These are phyloP conservation scores for Alternaria incomplexa DNA, from an alignment of 2,329 filamentous ascomycete genomes.

Conservation along the genomic window DNA sequence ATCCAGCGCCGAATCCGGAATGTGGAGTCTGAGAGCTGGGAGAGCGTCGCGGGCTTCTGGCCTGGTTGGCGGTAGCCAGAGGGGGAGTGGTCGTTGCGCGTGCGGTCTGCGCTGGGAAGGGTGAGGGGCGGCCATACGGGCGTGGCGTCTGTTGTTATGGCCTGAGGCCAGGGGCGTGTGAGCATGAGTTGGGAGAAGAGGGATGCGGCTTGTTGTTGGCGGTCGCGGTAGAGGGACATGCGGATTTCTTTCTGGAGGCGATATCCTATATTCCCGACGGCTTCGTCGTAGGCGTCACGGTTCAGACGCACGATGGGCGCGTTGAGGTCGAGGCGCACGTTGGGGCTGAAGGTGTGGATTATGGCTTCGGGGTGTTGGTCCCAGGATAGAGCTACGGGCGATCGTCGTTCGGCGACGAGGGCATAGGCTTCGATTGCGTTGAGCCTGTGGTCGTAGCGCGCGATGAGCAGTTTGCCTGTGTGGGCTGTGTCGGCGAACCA, in stretches of 20 bases:
- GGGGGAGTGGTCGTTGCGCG: constrained; percentile 56
- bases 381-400: constrained; percentile 67
- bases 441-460: constrained; percentile 74
- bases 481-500: constrained; percentile 83
- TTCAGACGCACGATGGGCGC: constrained; percentile 65
- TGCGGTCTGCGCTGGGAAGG: constrained; percentile 68
- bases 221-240: constrained; percentile 51
- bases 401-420: constrained; percentile 69
- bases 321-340: constrained; percentile 74
- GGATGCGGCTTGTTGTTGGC: constrained; percentile 30
- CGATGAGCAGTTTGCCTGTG: constrained; percentile 75
- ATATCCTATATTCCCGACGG: constrained; percentile 30
- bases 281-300: constrained; percentile 30
- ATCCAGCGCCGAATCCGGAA: constrained; percentile 82
- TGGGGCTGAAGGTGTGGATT: constrained; percentile 75
- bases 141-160: constrained; percentile 45
- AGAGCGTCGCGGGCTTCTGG: constrained; percentile 59
- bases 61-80: constrained; percentile 52
- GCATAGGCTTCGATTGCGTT: constrained; percentile 83
- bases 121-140: constrained; percentile 75
- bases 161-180: constrained; percentile 59
- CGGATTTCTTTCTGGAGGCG: constrained; percentile 59
- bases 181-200: constrained; percentile 74
- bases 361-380: constrained; percentile 67
- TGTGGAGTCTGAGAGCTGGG: constrained; percentile 69